A percentile compares a stretch with the other conserved stretches of the same genome.
These are phyloP conservation scores for Cladosporium sp. DNA, from an alignment of 2,329 filamentous ascomycete genomes.

Conservation along the genomic window DNA sequence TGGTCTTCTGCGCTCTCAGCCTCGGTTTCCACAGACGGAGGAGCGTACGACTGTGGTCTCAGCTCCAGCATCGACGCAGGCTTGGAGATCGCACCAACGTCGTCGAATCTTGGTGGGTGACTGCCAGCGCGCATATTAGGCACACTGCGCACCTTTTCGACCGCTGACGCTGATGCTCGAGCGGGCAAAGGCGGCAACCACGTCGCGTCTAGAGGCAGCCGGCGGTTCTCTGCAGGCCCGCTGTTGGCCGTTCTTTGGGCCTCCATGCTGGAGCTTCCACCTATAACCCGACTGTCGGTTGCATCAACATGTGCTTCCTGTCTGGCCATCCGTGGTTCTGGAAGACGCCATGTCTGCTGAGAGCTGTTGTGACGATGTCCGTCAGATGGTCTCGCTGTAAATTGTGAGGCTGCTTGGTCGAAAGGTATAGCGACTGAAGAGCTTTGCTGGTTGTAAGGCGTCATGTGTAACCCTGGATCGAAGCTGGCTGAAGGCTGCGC, in stretches of 20 bases:
- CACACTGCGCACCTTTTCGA: conserved; percentile 14
- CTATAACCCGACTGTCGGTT: conserved; percentile 3
- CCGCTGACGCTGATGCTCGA: conserved; percentile 5
- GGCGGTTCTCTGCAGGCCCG: conserved; percentile 11
- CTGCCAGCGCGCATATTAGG: conserved; percentile 18
- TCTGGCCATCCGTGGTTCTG: neutral
- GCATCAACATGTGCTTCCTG: neutral
- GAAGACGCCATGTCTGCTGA: neutral
- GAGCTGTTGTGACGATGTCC: neutral
- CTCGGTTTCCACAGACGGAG: conserved; percentile 18
- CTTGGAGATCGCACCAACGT: conserved; percentile 8
- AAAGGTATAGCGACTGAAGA: neutral
- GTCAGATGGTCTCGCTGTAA: neutral
- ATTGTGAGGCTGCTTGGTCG: neutral
- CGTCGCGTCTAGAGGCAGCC: conserved; percentile 18
- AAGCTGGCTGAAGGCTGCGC: neutral
- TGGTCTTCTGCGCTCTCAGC: conserved; percentile 15
- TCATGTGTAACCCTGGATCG: neutral
- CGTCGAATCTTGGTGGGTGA: neutral
- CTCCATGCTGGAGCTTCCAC: neutral
- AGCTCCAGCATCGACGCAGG: conserved; percentile 19
- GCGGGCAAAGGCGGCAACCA: conserved; percentile 13
- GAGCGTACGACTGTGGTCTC: conserved; percentile 10
- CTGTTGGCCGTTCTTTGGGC: conserved; percentile 11
- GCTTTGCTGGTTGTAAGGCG: neutral